phyloP scores from a whole-genome alignment of 75 land plant species.

The Gnetum montanum region DNA sequence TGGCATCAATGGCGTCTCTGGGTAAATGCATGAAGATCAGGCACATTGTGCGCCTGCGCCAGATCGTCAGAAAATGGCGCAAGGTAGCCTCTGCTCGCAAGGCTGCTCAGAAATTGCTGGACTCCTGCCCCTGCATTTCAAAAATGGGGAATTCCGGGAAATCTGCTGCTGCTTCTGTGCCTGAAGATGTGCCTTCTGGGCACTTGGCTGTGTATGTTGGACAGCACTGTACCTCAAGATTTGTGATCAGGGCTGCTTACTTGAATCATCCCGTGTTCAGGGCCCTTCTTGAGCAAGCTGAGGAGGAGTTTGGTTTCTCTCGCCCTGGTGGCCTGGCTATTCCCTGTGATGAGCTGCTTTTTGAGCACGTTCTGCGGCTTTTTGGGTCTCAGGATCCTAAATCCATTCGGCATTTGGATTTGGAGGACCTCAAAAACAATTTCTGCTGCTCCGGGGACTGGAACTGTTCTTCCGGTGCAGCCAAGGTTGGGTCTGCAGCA shows the following conservation, averaged over 20 bases:
- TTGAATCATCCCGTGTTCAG: constrained; percentile 31
- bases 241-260: constrained; percentile 19
- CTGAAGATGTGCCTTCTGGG: constrained; percentile 25
- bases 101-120: background rate
- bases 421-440: background rate
- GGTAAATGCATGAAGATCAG: constrained; percentile 48
- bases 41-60: constrained; percentile 47
- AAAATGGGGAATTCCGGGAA: too few species aligned
- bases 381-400: background rate
- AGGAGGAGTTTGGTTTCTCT: constrained; percentile 33
- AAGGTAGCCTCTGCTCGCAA: constrained; percentile 20
- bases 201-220: constrained; percentile 46
- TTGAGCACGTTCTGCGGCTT: constrained; percentile 18
- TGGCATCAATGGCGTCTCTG: too few species aligned
- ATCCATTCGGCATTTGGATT: background rate
- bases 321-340: constrained; percentile 26
- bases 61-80: constrained; percentile 47
- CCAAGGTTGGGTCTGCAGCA: too few species aligned
- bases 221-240: constrained; percentile 8
- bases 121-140: too few species aligned
- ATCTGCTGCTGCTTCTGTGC: too few species aligned
- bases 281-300: constrained; percentile 20
- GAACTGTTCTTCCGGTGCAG: background rate
- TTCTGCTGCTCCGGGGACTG: background rate
- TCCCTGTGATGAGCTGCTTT: constrained; percentile 28